Percentiles rank a stretch among this genome's conserved stretches.
These are phyloP conservation scores for Colletotrichum liriopes DNA, from an alignment of 2,329 filamentous ascomycete genomes.

Conservation along the genomic window DNA sequence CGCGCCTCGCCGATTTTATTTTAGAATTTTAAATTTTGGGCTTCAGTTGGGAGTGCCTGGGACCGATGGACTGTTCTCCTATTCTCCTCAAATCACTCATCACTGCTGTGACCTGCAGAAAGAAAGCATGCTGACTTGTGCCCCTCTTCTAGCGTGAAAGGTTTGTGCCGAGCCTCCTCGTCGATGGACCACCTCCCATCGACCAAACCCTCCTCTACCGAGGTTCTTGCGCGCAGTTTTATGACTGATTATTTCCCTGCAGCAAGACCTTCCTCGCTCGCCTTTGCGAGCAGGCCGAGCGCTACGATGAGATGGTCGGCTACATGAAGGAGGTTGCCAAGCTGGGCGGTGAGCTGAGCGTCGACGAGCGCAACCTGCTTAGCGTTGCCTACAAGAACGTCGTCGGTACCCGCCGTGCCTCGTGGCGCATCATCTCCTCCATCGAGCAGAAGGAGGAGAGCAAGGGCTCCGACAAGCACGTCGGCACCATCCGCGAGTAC, in stretches of 20 bases:
- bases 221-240: slow-evolving; percentile 19
- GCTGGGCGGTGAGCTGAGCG: slow-evolving; percentile 83
- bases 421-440: slow-evolving; percentile 99
- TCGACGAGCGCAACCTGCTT: slow-evolving; percentile 98
- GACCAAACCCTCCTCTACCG: slow-evolving; percentile 33
- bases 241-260: slow-evolving; percentile 47
- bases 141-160: slow-evolving; percentile 74
- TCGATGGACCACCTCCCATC: slow-evolving; percentile 32
- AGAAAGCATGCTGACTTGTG: slow-evolving; percentile 53
- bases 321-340: slow-evolving; percentile 99
- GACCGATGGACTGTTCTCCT: background rate
- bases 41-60: background rate
- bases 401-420: slow-evolving; percentile 96
- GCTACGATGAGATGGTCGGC: slow-evolving; percentile 99
- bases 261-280: slow-evolving; percentile 99
- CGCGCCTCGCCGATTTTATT: background rate
- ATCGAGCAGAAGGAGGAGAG: slow-evolving; percentile 99
- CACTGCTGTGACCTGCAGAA: slow-evolving; percentile 14
- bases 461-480: slow-evolving; percentile 97
- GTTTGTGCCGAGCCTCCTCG: slow-evolving; percentile 61
- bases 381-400: slow-evolving; percentile 99
- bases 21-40: background rate
- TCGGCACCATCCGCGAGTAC: slow-evolving; percentile 94
- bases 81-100: slow-evolving; percentile 31
- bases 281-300: slow-evolving; percentile 99